A percentile compares a stretch with the other conserved stretches of the same genome.
Evolutionary conservation across 768 basidiomycete genomes (phyloP).

Genomic region (Tremella fuciformis): DNA sequence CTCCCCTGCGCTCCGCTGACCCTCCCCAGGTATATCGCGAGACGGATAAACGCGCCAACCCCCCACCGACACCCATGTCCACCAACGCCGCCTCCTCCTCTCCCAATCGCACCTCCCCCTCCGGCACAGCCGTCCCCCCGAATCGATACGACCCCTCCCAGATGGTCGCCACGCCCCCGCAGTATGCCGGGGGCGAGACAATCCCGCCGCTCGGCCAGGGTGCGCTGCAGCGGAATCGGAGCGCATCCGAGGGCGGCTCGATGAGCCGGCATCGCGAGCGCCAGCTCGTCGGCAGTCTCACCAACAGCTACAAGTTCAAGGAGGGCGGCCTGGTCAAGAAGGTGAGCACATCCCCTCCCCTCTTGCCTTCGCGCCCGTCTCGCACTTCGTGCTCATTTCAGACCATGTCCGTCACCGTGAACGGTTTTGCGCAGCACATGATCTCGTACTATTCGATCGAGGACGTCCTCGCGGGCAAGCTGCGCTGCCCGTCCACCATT

Average conservation of each 20-base stretch:
- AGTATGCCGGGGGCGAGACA: slow-evolving; percentile 5
- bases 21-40: slow-evolving; percentile 80
- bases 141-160: slow-evolving; percentile 13
- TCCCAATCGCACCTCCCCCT: slow-evolving; percentile 12
- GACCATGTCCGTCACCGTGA: slow-evolving; percentile 88
- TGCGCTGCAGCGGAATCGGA: slow-evolving; percentile 31
- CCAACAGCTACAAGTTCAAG: slow-evolving; percentile 92
- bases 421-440: slow-evolving; percentile 81
- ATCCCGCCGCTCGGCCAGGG: slow-evolving; percentile 27
- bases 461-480: slow-evolving; percentile 82
- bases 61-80: slow-evolving; percentile 24
- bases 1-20: neutral
- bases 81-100: slow-evolving; percentile 12
- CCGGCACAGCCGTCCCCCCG: slow-evolving; percentile 15
- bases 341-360: slow-evolving; percentile 58
- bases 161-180: slow-evolving; percentile 10
- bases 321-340: slow-evolving; percentile 93
- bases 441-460: slow-evolving; percentile 92
- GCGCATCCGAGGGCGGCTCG: slow-evolving; percentile 42
- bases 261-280: slow-evolving; percentile 75
- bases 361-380: neutral
- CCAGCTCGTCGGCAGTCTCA: slow-evolving; percentile 80
- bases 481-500: slow-evolving; percentile 80
- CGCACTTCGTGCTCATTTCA: slow-evolving; percentile 46
- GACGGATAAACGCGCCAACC: slow-evolving; percentile 64